A percentile compares a stretch with the other conserved stretches of the same genome.
phyloP scores from a whole-genome alignment of 2,329 filamentous ascomycete species.

The Alternaria triticimaculans region DNA sequence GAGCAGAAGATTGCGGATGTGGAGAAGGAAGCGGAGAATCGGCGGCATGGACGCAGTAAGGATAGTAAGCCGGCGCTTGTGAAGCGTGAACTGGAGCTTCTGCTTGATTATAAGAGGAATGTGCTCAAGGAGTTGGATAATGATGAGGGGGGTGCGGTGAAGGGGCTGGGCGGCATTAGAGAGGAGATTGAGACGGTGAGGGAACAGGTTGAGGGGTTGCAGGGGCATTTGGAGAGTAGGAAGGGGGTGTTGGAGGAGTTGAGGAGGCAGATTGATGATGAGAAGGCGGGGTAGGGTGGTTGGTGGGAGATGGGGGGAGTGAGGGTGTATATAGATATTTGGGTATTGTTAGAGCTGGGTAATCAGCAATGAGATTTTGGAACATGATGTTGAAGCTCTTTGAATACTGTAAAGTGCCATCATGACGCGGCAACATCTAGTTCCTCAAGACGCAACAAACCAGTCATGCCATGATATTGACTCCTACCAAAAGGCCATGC shows the following conservation, averaged over 20 bases:
- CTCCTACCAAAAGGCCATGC: neutral
- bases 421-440: neutral
- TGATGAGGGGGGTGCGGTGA: constrained; percentile 67
- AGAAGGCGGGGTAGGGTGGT: constrained; percentile 63
- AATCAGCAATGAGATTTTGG: neutral
- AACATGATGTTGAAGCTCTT: neutral
- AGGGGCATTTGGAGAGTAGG: constrained; percentile 78
- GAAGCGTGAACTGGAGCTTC: constrained; percentile 90
- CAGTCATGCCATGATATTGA: neutral
- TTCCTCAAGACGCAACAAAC: neutral
- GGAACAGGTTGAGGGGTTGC: constrained; percentile 91
- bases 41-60: constrained; percentile 63
- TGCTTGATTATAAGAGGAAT: constrained; percentile 92
- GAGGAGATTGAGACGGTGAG: constrained; percentile 90
- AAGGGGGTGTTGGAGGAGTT: constrained; percentile 78
- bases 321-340: neutral
- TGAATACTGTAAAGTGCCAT: neutral
- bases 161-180: constrained; percentile 75
- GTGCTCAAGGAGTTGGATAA: constrained; percentile 77
- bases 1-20: constrained; percentile 87
- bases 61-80: constrained; percentile 87
- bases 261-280: constrained; percentile 82
- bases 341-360: neutral
- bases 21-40: constrained; percentile 72
- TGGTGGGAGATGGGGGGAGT: neutral